Evolutionary conservation across 129 eudicot species (phyloP).

Genomic region (Sambucus nigra): DNA sequence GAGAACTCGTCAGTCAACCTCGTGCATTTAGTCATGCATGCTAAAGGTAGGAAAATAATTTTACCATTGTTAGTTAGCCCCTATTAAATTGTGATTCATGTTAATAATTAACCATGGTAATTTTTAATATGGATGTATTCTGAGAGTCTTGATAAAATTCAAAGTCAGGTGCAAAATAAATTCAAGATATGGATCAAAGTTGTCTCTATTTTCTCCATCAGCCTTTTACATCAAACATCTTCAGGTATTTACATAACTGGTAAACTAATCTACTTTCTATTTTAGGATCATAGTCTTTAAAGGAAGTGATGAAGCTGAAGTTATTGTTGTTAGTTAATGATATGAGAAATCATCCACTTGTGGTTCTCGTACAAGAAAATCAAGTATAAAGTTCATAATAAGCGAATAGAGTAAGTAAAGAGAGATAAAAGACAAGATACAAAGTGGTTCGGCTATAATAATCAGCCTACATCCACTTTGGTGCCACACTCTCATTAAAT

Average conservation of each 20-base stretch:
- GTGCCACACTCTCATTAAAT: too few species aligned
- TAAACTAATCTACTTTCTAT: slow-evolving; percentile 5
- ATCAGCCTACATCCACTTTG: too few species aligned
- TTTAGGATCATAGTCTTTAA: not conserved
- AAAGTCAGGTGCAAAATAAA: slow-evolving; percentile 47
- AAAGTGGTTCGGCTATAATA: too few species aligned
- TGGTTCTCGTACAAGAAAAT: too few species aligned
- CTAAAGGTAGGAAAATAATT: slow-evolving; percentile 46
- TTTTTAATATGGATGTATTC: slow-evolving; percentile 7
- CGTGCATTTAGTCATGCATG: slow-evolving; percentile 79
- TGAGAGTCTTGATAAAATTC: slow-evolving; percentile 72
- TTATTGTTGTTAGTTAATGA: too few species aligned
- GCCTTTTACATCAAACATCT: slow-evolving; percentile 81
- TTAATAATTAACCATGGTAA: not conserved
- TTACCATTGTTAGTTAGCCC: not conserved
- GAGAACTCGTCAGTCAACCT: slow-evolving; percentile 83
- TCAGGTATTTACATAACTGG: slow-evolving; percentile 43
- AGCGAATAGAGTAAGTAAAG: too few species aligned
- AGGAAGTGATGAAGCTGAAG: too few species aligned
- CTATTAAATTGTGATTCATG: not conserved
- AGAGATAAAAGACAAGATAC: too few species aligned
- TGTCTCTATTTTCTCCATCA: slow-evolving; percentile 63
- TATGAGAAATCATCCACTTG: too few species aligned
- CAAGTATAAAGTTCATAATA: too few species aligned
- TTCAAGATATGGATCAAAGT: slow-evolving; percentile 43